phyloP scores from a whole-genome alignment of 2,329 filamentous ascomycete species.

The Pyrenochaeta sp. region DNA sequence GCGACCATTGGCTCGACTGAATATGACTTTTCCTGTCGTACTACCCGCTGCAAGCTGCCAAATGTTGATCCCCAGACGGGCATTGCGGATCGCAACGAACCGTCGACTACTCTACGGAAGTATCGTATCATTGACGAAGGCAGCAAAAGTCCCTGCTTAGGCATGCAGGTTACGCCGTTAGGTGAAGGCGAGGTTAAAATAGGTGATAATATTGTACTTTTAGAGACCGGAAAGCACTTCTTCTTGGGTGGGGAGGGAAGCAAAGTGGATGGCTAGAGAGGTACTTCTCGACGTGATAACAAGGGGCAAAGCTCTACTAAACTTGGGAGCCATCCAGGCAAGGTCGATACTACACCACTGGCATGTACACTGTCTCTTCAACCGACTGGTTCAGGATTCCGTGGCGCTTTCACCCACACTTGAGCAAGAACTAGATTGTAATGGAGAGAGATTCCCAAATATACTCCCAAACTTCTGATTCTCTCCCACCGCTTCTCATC shows the following conservation, averaged over 20 bases:
- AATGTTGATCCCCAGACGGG: constrained; percentile 73
- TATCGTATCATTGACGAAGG: constrained; percentile 69
- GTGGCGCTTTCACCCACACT: no score
- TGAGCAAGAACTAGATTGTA: no score
- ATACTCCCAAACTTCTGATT: no score
- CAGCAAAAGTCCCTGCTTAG: constrained; percentile 67
- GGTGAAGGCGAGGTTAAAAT: constrained; percentile 39
- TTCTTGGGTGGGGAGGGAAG: constrained; percentile 26
- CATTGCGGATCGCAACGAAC: constrained; percentile 63
- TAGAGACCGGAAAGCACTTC: constrained; percentile 44
- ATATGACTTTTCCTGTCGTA: constrained; percentile 66
- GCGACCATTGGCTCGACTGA: constrained; percentile 46
- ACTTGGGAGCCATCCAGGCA: no score
- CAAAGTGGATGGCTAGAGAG: constrained; percentile 13
- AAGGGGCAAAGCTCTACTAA: no score
- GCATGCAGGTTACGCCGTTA: constrained; percentile 71
- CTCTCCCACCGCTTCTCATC: no score
- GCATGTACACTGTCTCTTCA: no score
- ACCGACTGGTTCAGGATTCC: no score
- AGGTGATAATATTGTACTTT: constrained; percentile 44
- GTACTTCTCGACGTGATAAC: no score
- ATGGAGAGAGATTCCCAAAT: no score
- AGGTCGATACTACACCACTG: no score
- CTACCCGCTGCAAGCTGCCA: constrained; percentile 74
- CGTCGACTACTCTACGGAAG: constrained; percentile 66